phyloP scores from a whole-genome alignment of 768 basidiomycete species.

The Mycena amicta region DNA sequence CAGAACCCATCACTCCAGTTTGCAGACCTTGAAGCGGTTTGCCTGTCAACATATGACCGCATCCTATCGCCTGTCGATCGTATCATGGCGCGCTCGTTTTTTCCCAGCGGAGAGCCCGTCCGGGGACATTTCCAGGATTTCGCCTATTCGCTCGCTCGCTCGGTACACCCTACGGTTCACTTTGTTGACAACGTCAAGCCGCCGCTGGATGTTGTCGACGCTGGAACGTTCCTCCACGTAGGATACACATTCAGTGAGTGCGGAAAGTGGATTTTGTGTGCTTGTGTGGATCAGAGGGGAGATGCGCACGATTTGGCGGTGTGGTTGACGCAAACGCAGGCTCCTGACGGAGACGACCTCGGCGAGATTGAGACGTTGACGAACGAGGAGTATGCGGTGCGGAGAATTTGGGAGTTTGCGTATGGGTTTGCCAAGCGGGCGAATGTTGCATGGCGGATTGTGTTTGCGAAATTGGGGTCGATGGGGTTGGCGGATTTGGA shows the following conservation, averaged over 20 bases:
- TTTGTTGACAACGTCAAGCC: slow-evolving; percentile 41
- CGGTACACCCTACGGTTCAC: slow-evolving; percentile 40
- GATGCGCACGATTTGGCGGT: slow-evolving; percentile 71
- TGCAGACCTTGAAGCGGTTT: slow-evolving; percentile 52
- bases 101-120: slow-evolving; percentile 39
- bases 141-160: slow-evolving; percentile 44
- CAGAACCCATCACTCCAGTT: slow-evolving; percentile 44
- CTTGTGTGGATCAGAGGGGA: slow-evolving; percentile 77
- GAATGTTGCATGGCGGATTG: slow-evolving; percentile 80
- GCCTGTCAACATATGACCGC: slow-evolving; percentile 72
- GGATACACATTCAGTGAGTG: slow-evolving; percentile 69
- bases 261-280: slow-evolving; percentile 77
- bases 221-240: slow-evolving; percentile 71
- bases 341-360: slow-evolving; percentile 27
- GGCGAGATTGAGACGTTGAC: slow-evolving; percentile 29
- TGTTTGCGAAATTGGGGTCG: slow-evolving; percentile 67
- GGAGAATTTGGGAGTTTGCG: slow-evolving; percentile 73
- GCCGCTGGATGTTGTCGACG: slow-evolving; percentile 49
- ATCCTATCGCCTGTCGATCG: slow-evolving; percentile 64
- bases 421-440: slow-evolving; percentile 62
- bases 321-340: slow-evolving; percentile 58
- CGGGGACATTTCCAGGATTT: slow-evolving; percentile 65
- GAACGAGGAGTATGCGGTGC: slow-evolving; percentile 53
- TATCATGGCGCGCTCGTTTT: slow-evolving; percentile 55
- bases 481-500: slow-evolving; percentile 63